Conservation (phyloP, 306 rosid species). For the Chamaecrista fasciculata region DNA sequence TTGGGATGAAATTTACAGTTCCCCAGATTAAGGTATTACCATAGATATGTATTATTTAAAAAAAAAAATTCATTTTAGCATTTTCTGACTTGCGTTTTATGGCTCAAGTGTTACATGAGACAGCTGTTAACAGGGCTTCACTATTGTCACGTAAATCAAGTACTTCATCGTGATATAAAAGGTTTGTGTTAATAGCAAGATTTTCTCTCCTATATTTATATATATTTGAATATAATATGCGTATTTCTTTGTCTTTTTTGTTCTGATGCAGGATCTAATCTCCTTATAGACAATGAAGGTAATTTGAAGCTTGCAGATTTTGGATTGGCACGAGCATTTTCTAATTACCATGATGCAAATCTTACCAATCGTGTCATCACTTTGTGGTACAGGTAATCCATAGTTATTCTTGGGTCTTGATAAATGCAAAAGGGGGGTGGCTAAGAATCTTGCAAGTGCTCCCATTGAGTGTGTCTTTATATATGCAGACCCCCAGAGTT, state of each 20-base stretch:
- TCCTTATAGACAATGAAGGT: constrained; percentile 73
- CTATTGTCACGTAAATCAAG: constrained; percentile 65
- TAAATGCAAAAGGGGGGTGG: too few relatives aligned
- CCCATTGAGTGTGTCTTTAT: constrained; percentile 12
- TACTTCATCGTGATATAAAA: constrained; percentile 80
- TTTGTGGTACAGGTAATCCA: constrained; percentile 64
- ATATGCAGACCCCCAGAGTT: constrained; percentile 70
- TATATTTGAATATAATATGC: neutral
- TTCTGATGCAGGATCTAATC: constrained; percentile 63
- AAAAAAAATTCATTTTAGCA: constrained; percentile 1
- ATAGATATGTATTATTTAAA: constrained; percentile 1
- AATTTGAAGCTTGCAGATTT: constrained; percentile 71
- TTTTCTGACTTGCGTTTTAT: constrained; percentile 26
- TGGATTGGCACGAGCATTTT: constrained; percentile 62
- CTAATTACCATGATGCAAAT: constrained; percentile 53
- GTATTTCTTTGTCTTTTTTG: constrained; percentile 28
- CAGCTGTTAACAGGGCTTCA: constrained; percentile 72
- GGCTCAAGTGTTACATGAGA: constrained; percentile 63
- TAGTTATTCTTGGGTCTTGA: neutral
- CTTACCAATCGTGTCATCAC: constrained; percentile 74
- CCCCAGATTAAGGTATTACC: constrained; percentile 65
- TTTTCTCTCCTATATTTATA: neutral
- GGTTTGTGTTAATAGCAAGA: constrained; percentile 36
- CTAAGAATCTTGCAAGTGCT: neutral
- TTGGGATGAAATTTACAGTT: constrained; percentile 65